Percentiles rank a stretch among this genome's conserved stretches.
Evolutionary conservation across 129 eudicot genomes (phyloP).

Genomic region (Kitagawia praeruptora): DNA sequence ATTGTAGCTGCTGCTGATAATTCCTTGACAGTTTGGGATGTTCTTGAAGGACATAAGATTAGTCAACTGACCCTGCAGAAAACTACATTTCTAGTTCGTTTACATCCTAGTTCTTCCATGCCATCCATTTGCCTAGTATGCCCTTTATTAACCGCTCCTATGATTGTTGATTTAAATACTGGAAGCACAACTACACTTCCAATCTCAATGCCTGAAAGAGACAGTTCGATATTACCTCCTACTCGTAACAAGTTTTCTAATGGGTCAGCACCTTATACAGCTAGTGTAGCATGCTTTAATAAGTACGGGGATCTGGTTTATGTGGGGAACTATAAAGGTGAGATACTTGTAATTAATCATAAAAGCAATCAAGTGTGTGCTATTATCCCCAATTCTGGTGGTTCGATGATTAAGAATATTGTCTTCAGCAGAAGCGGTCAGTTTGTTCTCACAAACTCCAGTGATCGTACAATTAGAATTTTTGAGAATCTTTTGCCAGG

Average conservation of each 20-base stretch:
- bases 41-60: conserved; percentile 66
- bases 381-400: conserved; percentile 45
- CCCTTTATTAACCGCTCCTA: conserved; percentile 83
- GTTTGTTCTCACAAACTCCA: conserved; percentile 83
- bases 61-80: conserved; percentile 49
- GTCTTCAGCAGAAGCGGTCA: conserved; percentile 73
- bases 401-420: conserved; percentile 69
- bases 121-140: conserved; percentile 73
- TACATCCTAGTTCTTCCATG: conserved; percentile 66
- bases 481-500: conserved; percentile 67
- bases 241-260: conserved; percentile 48
- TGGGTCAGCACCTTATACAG: conserved; percentile 57
- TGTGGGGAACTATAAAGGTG: conserved; percentile 77
- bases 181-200: conserved; percentile 61
- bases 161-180: conserved; percentile 55
- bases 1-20: conserved; percentile 85
- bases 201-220: conserved; percentile 41
- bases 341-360: conserved; percentile 63
- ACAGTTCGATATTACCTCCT: conserved; percentile 27
- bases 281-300: conserved; percentile 74
- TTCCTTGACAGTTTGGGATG: conserved; percentile 79
- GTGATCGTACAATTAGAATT: conserved; percentile 76
- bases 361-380: conserved; percentile 37
- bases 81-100: conserved; percentile 74
- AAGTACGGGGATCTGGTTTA: conserved; percentile 77